Conservation (phyloP, 805 yeast genomes). For the Yamadazyma olivae region DNA sequence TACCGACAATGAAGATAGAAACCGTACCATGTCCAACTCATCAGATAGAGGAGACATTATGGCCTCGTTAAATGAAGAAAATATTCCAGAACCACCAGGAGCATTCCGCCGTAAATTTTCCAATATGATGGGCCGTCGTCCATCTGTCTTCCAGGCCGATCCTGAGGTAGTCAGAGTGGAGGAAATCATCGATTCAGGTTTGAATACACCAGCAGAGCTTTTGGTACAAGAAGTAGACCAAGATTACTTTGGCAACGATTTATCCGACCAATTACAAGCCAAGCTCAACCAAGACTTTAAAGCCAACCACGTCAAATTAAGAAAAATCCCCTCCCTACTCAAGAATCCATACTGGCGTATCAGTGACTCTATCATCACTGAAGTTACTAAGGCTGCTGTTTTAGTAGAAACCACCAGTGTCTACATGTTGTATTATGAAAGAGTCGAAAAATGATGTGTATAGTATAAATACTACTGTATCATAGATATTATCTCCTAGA, state of each 20-base stretch:
- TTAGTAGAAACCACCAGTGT: conserved; percentile 71
- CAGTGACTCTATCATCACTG: conserved; percentile 71
- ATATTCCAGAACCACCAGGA: conserved; percentile 19
- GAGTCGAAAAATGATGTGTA: conserved; percentile 28
- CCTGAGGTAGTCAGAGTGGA: conserved; percentile 33
- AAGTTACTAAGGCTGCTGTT: conserved; percentile 55
- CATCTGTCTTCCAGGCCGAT: conserved; percentile 37
- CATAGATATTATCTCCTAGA: neutral
- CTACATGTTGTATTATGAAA: conserved; percentile 82
- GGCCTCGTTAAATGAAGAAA: conserved; percentile 14
- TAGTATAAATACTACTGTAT: no score
- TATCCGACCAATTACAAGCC: conserved; percentile 9
- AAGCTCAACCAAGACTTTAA: conserved; percentile 5
- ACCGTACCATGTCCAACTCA: conserved; percentile 6
- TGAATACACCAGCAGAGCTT: conserved; percentile 41
- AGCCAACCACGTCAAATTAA: conserved; percentile 31
- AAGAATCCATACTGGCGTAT: conserved; percentile 80
- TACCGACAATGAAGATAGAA: neutral
- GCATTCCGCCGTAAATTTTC: conserved; percentile 35
- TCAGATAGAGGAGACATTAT: conserved; percentile 12
- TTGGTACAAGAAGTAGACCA: conserved; percentile 28
- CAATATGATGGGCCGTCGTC: conserved; percentile 40
- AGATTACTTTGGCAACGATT: conserved; percentile 22
- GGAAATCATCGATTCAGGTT: conserved; percentile 37
- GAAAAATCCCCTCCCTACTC: conserved; percentile 52